These are phyloP conservation scores for Alternaria metachromatica DNA, from an alignment of 2,329 filamentous ascomycete genomes.

Conservation along the genomic window DNA sequence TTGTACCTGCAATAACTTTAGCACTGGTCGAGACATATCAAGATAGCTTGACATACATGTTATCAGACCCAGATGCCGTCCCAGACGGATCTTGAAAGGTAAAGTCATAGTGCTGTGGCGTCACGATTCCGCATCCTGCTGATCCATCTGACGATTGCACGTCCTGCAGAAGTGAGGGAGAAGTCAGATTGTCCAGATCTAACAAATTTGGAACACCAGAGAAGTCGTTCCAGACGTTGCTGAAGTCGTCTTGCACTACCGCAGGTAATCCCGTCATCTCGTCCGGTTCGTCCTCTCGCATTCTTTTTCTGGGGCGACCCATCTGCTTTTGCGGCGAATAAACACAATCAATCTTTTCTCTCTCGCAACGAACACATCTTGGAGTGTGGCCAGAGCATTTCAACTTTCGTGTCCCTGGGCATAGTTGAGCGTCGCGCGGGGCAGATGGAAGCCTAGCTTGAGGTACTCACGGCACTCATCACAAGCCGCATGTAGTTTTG, in stretches of 20 bases:
- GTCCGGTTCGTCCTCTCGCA: conserved; percentile 36
- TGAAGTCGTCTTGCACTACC: conserved; percentile 6
- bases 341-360: conserved; percentile 51
- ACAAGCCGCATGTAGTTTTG: conserved; percentile 45
- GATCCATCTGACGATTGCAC: not conserved
- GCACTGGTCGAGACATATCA: not conserved
- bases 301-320: conserved; percentile 59
- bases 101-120: conserved; percentile 12
- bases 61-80: conserved; percentile 4
- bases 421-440: conserved; percentile 3
- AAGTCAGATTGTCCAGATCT: conserved; percentile 19
- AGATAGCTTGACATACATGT: conserved; percentile 18
- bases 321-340: conserved; percentile 59
- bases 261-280: not conserved
- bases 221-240: conserved; percentile 1
- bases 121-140: conserved; percentile 2
- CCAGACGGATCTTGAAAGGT: conserved; percentile 6
- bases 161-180: conserved; percentile 17
- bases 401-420: conserved; percentile 55
- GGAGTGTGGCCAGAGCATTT: conserved; percentile 57
- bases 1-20: conserved; percentile 14
- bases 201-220: conserved; percentile 8
- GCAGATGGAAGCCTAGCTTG: not conserved
- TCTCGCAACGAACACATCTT: conserved; percentile 51
- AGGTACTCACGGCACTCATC: conserved; percentile 45